Base-by-base conservation (phyloP, 768 basidiomycete species). In the Rhizopogon vinicolor region DNA sequence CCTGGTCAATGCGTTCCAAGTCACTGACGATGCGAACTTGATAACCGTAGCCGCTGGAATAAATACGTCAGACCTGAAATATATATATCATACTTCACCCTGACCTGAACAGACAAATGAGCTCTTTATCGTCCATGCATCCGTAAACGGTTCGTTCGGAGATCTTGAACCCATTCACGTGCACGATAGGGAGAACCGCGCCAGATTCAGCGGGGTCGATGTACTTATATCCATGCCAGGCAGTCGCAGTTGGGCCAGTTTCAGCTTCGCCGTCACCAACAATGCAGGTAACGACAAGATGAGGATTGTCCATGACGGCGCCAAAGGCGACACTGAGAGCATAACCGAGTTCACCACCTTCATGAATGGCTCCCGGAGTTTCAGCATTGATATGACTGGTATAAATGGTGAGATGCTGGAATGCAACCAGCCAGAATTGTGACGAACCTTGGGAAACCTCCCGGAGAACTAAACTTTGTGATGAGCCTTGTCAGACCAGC, bases 211-310 rank as follows among this genome's bases (percentile, higher is more conserved):
- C 82, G 22, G 93, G 93, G 65, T 97, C 92, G 62, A 95, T 83
- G 66, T 87, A 97, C 75, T 97, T 94, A 82, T 78, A 86, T 6
- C 80, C 86, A 63, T 93, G 91, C 89, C 91, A 94, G 18, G 87
- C 86, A 14, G 79, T 75, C 6, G 89, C 87, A 39, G 89, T 90
- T 0, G 88, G 88, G 4, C 89, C 89, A 3, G 86, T 86, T 68
- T 91, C 89, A 4, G 87, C 85, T 71, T 95, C 93, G 29, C 92
- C 93, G 58, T 94, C 92, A 22, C 93, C 93, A n/a, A 96, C 74
- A 33, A 95, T 78, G 57, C 88, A 91, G 46, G 85, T 79, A 18
- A 87, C 83, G 62, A 95, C 80, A 16, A 93, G 83, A 64, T 94
- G 79, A 7, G 92, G 93, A 59, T 91, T 87, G 68, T 97, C 93